A percentile compares a stretch with the other conserved stretches of the same genome.
Evolutionary conservation across 768 basidiomycete species (phyloP).

Genomic region (Agaricus sinodeliciosus): DNA sequence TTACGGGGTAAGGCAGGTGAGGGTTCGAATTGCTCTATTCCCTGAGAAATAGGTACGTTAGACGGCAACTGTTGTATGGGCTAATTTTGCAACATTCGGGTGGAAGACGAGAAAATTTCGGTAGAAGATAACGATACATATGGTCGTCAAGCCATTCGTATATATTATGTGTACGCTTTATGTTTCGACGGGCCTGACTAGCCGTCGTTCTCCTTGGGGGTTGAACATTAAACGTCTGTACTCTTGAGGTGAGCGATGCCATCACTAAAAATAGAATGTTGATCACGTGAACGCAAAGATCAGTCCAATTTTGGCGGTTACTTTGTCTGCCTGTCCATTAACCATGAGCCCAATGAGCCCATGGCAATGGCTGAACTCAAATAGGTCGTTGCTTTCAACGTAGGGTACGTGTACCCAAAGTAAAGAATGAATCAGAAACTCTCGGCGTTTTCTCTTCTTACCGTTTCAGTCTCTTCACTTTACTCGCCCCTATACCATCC

Average conservation of each 20-base stretch:
- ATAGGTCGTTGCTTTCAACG: constrained; percentile 21
- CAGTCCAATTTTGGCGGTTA: constrained; percentile 18
- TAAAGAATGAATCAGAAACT: background rate
- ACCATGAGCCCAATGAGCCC: background rate
- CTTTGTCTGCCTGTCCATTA: constrained; percentile 19
- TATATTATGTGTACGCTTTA: background rate
- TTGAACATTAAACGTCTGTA: background rate
- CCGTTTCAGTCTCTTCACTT: too few species aligned
- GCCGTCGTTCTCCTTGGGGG: background rate
- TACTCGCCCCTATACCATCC: too few species aligned
- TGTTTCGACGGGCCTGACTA: background rate
- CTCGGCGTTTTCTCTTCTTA: background rate
- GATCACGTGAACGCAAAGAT: constrained; percentile 16
- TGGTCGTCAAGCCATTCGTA: background rate
- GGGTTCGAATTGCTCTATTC: too few species aligned
- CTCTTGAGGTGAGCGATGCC: too few species aligned
- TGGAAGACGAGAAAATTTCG: background rate
- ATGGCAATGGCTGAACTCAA: constrained; percentile 12
- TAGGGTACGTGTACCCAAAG: too few species aligned
- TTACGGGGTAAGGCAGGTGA: too few species aligned
- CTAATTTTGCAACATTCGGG: background rate
- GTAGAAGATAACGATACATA: background rate
- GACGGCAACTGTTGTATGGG: background rate
- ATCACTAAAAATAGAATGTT: too few species aligned
- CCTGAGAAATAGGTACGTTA: too few species aligned